Base-by-base conservation (phyloP, 192 early-diverging fungal genomes). In the Funneliformis geosporum region DNA sequence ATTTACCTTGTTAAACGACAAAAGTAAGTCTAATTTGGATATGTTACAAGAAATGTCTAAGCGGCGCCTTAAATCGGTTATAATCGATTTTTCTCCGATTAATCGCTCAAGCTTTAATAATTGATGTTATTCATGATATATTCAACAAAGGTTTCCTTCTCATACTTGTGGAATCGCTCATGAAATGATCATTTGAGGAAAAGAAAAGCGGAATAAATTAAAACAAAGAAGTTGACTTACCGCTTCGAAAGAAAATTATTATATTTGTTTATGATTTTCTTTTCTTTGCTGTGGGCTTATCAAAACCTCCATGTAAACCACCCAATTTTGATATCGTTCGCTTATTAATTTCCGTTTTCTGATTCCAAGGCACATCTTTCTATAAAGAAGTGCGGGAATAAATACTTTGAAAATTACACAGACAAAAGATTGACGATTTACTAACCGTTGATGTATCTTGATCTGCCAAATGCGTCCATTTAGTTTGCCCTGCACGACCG, bases 381-480 rank as follows among this genome's bases (percentile, higher is more conserved):
- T 75, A 39, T 33, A 73, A 23, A 40, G 23, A n/a, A 70, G 5
- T 11, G 23, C 5, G 8, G 18, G 10, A 42, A 70, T 70, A 21
- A 43, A 70, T 28, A 33, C n/a, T 25, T 28, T 1, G 16, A 50
- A 21, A 18, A 46, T 73, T 50, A 27, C 1, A 73, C 23, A 61
- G 4, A 18, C 9, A 39, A 59, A 61, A 38, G 42, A 40, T 12
- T 7, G 11, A 43, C n/a, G 21, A 43, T 18, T 39, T 67, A 66
- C 64, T 18, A 25, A 78, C 76, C 64, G 83, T 77, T 21, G 91
- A 88, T 1, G 96, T 97, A 85, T 97, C 96, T 82, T 96, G 90
- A 67, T 94, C 91, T 10, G 88, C 84, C 84, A 97, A 84, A 72
- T 95, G 95, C 25, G 94, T 97, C 82, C 90, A 97, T 83, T 97